Evolutionary conservation across 306 rosid species (phyloP).

Genomic region (Elaeagnus macrophylla): DNA sequence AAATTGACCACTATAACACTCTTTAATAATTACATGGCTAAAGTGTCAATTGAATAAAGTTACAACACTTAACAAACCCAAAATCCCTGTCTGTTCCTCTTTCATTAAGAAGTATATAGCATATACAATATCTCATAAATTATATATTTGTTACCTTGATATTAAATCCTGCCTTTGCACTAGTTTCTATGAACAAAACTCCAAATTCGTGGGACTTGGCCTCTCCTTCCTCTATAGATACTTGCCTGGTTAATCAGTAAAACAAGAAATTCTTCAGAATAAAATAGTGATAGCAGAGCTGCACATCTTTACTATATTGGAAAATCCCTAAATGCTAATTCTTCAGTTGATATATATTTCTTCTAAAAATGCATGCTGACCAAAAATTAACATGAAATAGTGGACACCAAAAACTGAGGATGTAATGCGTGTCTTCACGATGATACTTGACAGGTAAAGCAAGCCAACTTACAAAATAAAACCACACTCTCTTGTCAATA

Average conservation of each 20-base stretch:
- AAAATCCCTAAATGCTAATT: background rate
- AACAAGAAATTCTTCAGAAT: constrained; percentile 13
- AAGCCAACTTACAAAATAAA: background rate
- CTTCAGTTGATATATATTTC: background rate
- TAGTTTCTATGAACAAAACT: constrained; percentile 90
- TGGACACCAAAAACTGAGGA: background rate
- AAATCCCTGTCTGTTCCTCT: background rate
- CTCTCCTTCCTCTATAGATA: constrained; percentile 91
- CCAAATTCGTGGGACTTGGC: constrained; percentile 83
- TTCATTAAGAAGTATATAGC: constrained; percentile 9
- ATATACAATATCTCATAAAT: constrained; percentile 5
- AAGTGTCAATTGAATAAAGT: too few species aligned
- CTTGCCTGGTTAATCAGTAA: constrained; percentile 59
- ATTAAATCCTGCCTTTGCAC: constrained; percentile 97
- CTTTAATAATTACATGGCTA: too few species aligned
- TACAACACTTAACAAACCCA: too few species aligned
- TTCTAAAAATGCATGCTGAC: background rate
- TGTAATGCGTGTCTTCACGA: background rate
- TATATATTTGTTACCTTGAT: constrained; percentile 59
- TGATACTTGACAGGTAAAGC: background rate
- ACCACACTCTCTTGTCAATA: background rate
- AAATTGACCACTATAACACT: too few species aligned
- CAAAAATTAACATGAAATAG: background rate
- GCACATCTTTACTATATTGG: background rate
- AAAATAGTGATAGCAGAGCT: background rate